These are phyloP conservation scores for Amylostereum areolatum DNA, from an alignment of 1,284 basidiomycete genomes.

Conservation along the genomic window DNA sequence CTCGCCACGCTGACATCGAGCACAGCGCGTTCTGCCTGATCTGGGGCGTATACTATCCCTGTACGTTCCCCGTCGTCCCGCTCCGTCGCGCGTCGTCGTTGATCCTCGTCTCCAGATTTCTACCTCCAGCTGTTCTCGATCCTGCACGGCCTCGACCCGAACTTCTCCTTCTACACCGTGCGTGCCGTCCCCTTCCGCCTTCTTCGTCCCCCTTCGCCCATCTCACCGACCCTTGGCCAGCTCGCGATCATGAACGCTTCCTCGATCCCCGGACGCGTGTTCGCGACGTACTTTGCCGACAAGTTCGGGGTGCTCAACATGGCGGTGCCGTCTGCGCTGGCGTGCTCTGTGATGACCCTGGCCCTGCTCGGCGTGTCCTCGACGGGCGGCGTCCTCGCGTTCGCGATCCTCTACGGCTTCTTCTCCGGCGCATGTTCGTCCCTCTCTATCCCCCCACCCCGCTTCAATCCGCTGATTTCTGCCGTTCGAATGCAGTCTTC, in stretches of 20 bases:
- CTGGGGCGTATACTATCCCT: constrained; percentile 14
- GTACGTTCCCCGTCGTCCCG: constrained; percentile 4
- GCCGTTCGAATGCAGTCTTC: constrained; percentile 1
- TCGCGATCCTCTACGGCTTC: too few species aligned
- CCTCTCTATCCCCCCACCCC: too few species aligned
- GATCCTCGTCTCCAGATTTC: constrained; percentile 8
- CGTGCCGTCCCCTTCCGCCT: not conserved
- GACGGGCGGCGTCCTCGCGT: constrained; percentile 5
- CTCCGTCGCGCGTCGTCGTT: not conserved
- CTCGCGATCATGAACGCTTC: constrained; percentile 14
- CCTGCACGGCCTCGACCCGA: constrained; percentile 1
- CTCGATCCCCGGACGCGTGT: constrained; percentile 11
- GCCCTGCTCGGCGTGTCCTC: constrained; percentile 14
- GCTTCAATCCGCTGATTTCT: too few species aligned
- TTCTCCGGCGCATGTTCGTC: too few species aligned
- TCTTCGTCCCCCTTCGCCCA: not conserved
- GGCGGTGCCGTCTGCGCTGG: not conserved
- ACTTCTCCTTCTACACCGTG: constrained; percentile 5
- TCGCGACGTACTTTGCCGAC: constrained; percentile 13
- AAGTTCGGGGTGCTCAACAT: constrained; percentile 8
- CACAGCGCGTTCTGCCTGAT: constrained; percentile 7
- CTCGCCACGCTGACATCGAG: not conserved
- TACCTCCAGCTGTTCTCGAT: constrained; percentile 15
- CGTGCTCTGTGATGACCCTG: constrained; percentile 13
- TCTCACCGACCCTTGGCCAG: constrained; percentile 5